Evolutionary conservation across 2,329 filamentous ascomycete species (phyloP), one percentile per base, ranked within the genome.

Genomic region (Paradendryphiella salina): DNA sequence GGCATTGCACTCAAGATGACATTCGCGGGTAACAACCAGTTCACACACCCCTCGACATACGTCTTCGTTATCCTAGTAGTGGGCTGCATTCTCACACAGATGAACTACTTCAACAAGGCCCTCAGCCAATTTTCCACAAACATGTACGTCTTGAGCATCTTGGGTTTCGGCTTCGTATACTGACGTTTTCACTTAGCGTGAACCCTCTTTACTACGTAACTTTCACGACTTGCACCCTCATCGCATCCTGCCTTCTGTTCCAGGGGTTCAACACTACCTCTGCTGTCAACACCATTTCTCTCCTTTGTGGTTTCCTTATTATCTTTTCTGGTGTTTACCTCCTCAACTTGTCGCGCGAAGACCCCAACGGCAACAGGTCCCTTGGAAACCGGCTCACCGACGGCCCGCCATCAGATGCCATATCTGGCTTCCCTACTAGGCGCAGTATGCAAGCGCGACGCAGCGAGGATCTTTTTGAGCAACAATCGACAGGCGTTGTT

Each of bases 101-200:
- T 99, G 94, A 99, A 99, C 76, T 99, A 99, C 76, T 96, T 99
- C 77, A 99, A 99, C 81, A 99, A 99, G 76, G 94, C 94, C 6
- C 79, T 99, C 53, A 95, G 90, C 74, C 91, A 95, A 67, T 99
- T 97, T 76, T 93, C 90, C 23, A 96, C 94, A 26, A 96, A 95
- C 65, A 96, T 99, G 92, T 96, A 82, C 73, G 89, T 79, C 13
- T 8, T 20, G 11, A 20, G 5, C 7, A 35, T 43, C 18, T 13
- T 11, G 17, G 17, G 1, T 8, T 26, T 21, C 15, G 20, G 2
- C 14, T 13, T 4, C 15, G 2, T 38, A 9, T 37, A 28, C 49
- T 64, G 49, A 66, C 56, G 29, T 23, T 13, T 11, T 11, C 26
- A 31, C 32, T 20, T 64, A 96, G 91, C 70, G 92, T 96, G 48